These are phyloP conservation scores for Trichoderma breve DNA, from an alignment of 2,329 filamentous ascomycete species.

Conservation along the genomic window DNA sequence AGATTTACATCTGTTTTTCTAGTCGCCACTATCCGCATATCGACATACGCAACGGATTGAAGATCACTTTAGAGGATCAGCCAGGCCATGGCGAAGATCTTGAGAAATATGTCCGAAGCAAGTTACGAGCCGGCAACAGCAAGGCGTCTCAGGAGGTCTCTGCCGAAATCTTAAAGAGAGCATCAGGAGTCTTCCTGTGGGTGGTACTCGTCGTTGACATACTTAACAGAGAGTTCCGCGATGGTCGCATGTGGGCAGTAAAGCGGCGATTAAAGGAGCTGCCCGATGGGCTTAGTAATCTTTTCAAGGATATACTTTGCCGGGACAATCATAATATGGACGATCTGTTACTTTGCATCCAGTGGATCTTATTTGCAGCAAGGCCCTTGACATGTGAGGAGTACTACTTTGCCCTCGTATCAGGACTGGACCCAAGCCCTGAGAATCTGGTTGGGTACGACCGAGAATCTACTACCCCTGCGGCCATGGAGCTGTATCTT, in stretches of 20 bases:
- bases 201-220: neutral
- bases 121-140: neutral
- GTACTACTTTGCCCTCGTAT: conserved; percentile 37
- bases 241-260: neutral
- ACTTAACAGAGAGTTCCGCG: neutral
- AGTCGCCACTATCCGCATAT: neutral
- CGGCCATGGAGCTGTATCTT: neutral
- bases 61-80: neutral
- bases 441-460: neutral
- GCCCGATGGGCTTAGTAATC: conserved; percentile 39
- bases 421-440: conserved; percentile 5
- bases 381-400: conserved; percentile 43
- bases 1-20: neutral
- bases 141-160: neutral
- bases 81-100: neutral
- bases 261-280: conserved; percentile 34
- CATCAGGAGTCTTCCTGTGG: neutral
- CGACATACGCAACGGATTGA: neutral
- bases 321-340: conserved; percentile 44
- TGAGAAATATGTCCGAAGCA: neutral
- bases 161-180: neutral
- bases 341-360: conserved; percentile 45
- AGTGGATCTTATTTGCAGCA: conserved; percentile 52
- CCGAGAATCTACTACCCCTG: neutral
- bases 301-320: conserved; percentile 53